Base-by-base conservation (phyloP, 2,329 filamentous ascomycete genomes). In the Cladobotryum mycophilum region DNA sequence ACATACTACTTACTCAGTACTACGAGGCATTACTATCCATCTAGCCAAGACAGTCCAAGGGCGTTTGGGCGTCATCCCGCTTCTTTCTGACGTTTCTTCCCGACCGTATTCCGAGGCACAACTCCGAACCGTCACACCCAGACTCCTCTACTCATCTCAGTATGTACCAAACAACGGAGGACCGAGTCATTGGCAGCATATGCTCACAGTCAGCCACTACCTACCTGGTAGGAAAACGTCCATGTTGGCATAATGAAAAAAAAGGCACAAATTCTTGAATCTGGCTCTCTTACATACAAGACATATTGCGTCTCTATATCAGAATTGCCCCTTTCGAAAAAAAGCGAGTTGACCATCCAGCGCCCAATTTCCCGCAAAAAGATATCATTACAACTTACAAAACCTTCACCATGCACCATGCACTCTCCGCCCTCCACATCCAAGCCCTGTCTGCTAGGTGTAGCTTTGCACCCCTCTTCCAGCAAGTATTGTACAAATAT, bases 401-500 rank as follows among this genome's bases (percentile, higher is more conserved):
- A 30, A 30, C 25, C 25, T 30, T 30, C 6, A 30, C 25, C 6
- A 30, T 30, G 25, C 25, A 30, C 25, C 25, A 7, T 30, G 6
- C 37, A 34, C 20, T 15, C 20, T 33, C 25, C 12, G 36, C 18
- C 20, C 14, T 18, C 46, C 33, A 43, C 47, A 51, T 51, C 41
- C 48, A 48, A 51, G 17, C 48, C 41, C 17, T 22, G n/a, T 18
- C 41, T 18, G 41, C 13, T 18, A 18, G 15, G 20, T 42, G 20
- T 14, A 18, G 20, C 15, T 33, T 14, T 25, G 20, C 46, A 30
- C n/a, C 22, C 41, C 35, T n/a, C 45, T 35, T 40, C 48, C 45
- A 17, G 41, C 36, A 42, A 34, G 25, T 48, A 53, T 52, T 48
- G 40, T 49, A 52, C 52, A 54, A 46, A 42, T 42, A 45, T 25